Conservation (phyloP, 148 eudicot species). For the Amaranthus cruentus region DNA sequence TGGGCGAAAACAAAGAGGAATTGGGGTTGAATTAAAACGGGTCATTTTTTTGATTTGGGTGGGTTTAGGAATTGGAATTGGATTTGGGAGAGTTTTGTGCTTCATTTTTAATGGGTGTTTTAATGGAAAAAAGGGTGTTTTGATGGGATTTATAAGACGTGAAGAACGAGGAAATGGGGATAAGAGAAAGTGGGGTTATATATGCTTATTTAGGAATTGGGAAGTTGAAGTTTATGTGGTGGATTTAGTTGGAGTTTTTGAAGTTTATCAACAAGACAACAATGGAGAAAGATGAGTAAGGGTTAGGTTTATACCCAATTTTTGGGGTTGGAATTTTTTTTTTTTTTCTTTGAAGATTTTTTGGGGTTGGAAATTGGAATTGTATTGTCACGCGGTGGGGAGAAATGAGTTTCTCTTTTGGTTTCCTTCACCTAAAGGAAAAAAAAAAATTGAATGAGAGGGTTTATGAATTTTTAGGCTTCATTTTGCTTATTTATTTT, state of each 20-base stretch:
- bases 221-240: neutral
- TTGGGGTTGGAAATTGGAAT: conserved; percentile 9
- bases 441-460: too few relatives aligned
- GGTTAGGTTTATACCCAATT: neutral
- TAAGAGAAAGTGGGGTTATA: neutral
- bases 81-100: neutral
- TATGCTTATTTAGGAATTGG: neutral
- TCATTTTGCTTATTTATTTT: too few relatives aligned
- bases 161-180: conserved; percentile 1
- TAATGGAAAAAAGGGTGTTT: neutral
- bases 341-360: too few relatives aligned
- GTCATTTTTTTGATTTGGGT: conserved; percentile 16
- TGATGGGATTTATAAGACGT: neutral
- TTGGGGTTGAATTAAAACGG: conserved; percentile 28
- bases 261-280: neutral
- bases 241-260: neutral
- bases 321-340: neutral
- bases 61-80: conserved; percentile 2
- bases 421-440: too few relatives aligned
- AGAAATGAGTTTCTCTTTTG: too few relatives aligned
- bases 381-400: conserved; percentile 17
- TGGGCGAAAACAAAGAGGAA: conserved; percentile 47
- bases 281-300: neutral
- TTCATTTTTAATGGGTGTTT: neutral
- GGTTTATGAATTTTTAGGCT: too few relatives aligned